Evolutionary conservation across 345 rosid species (phyloP).

Genomic region (Hibiscus tridactylites): DNA sequence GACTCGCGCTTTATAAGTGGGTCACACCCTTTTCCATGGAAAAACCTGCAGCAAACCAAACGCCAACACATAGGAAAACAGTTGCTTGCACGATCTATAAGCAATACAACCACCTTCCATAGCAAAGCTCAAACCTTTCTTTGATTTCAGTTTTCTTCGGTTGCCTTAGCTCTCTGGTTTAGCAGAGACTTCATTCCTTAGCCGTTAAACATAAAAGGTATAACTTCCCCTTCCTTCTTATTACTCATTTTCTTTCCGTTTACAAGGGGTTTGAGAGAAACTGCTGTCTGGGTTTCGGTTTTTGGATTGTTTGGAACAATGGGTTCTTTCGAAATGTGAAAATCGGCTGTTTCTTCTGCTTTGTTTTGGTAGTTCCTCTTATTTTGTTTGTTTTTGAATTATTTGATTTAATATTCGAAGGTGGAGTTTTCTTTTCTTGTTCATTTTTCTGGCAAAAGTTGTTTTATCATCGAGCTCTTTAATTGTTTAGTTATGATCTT

Average conservation of each 20-base stretch:
- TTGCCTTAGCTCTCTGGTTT: constrained; percentile 2
- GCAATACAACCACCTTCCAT: not conserved
- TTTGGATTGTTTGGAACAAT: not conserved
- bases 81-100: constrained; percentile 13
- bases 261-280: not conserved
- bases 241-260: not conserved
- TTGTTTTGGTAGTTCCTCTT: not conserved
- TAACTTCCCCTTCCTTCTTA: not conserved
- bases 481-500: not conserved
- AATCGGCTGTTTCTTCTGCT: not conserved
- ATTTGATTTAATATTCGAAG: not conserved
- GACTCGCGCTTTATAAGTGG: not conserved
- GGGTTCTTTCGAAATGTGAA: not conserved
- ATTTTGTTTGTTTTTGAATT: not conserved
- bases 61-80: not conserved
- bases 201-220: not conserved
- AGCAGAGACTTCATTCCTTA: not conserved
- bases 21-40: not conserved
- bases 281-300: not conserved
- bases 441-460: not conserved
- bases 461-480: not conserved
- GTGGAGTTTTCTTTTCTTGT: not conserved
- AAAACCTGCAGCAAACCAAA: constrained; percentile 3
- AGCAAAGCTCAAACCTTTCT: not conserved
- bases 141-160: not conserved